Conservation (phyloP, 176 grass and related monocot species). For the Triticum monococcum region DNA sequence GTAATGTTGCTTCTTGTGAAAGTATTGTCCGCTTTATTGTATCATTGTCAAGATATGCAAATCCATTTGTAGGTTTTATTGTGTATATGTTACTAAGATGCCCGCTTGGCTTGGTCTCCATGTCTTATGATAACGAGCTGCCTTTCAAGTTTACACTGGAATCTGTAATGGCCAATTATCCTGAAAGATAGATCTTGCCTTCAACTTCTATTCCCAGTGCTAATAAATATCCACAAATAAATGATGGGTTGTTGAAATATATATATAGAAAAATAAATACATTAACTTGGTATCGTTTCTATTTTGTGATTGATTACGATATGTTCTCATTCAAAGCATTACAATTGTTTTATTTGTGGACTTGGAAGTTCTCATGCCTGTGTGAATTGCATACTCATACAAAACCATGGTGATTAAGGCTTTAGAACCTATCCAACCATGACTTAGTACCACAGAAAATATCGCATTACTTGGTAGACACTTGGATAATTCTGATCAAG, state of each 20-base stretch:
- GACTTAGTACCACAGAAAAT: neutral
- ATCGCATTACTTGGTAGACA: neutral
- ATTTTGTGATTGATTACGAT: neutral
- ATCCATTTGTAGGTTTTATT: constrained; percentile 41
- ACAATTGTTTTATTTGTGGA: neutral
- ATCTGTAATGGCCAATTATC: constrained; percentile 53
- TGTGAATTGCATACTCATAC: neutral
- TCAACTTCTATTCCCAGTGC: constrained; percentile 67
- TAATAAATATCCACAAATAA: constrained; percentile 35
- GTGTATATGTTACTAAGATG: constrained; percentile 37
- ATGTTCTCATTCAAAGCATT: constrained; percentile 1
- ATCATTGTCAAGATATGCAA: constrained; percentile 52
- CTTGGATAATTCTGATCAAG: neutral
- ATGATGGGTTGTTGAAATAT: neutral
- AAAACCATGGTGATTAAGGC: neutral
- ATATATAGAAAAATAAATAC: neutral
- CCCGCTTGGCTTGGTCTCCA: constrained; percentile 42
- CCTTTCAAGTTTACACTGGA: constrained; percentile 52
- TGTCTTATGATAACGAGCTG: constrained; percentile 37
- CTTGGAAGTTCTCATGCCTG: neutral
- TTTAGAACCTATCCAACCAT: neutral
- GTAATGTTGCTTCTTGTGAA: constrained; percentile 77
- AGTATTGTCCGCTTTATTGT: constrained; percentile 78
- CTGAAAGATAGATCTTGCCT: constrained; percentile 45
- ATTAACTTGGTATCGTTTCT: neutral